These are phyloP conservation scores for Hyaloscypha finlandica DNA, from an alignment of 495 filamentous ascomycete genomes.

Conservation along the genomic window DNA sequence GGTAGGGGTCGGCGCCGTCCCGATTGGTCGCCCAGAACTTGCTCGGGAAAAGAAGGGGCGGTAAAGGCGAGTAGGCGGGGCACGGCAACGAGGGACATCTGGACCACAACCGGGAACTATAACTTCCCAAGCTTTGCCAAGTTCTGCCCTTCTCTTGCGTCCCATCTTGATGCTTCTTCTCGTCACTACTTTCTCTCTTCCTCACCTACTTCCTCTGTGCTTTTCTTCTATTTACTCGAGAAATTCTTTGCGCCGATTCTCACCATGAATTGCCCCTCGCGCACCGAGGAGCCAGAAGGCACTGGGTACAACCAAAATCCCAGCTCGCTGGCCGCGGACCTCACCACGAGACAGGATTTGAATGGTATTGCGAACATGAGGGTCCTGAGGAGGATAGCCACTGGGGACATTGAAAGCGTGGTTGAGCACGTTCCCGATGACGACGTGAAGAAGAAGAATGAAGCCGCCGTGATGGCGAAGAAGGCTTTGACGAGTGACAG, in stretches of 20 bases:
- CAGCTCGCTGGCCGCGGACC: slow-evolving; percentile 45
- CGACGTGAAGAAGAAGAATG: slow-evolving; percentile 20
- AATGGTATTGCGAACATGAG: slow-evolving; percentile 58
- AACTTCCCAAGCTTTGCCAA: neutral
- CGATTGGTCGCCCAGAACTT: neutral
- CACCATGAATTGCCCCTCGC: slow-evolving; percentile 56
- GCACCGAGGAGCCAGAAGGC: slow-evolving; percentile 50
- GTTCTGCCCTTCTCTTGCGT: neutral
- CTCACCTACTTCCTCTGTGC: neutral
- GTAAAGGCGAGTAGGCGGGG: neutral
- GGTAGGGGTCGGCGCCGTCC: neutral
- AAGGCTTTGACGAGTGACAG: slow-evolving; percentile 5
- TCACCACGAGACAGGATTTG: slow-evolving; percentile 59
- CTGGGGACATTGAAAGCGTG: slow-evolving; percentile 31
- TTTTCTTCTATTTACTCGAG: neutral
- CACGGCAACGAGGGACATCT: too few species aligned
- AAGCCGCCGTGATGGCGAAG: slow-evolving; percentile 4
- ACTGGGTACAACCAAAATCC: slow-evolving; percentile 62
- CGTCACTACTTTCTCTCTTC: neutral
- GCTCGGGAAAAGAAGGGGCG: neutral
- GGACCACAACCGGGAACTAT: neutral
- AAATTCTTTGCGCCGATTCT: neutral
- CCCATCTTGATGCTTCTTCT: neutral
- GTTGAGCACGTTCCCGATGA: slow-evolving; percentile 24
- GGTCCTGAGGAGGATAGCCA: slow-evolving; percentile 38